These are phyloP conservation scores for Quercus glauca DNA, from an alignment of 306 rosid genomes.

Conservation along the genomic window DNA sequence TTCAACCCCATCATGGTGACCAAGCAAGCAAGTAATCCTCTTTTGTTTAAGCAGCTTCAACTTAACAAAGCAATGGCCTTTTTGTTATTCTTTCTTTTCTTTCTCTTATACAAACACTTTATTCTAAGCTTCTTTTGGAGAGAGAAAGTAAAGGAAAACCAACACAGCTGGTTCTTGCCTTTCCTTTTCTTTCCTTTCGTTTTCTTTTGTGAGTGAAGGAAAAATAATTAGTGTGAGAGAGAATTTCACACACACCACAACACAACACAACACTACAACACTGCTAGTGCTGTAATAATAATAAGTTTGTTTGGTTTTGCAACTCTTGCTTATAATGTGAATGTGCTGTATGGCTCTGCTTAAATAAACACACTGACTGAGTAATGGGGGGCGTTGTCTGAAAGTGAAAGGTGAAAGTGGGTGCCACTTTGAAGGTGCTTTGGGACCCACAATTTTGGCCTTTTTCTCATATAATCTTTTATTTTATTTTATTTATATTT, in stretches of 20 bases:
- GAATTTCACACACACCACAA: neutral
- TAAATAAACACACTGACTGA: slow-evolving; percentile 39
- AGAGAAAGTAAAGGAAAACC: slow-evolving; percentile 40
- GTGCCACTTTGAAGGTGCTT: slow-evolving; percentile 24
- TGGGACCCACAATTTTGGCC: slow-evolving; percentile 43
- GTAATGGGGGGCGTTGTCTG: slow-evolving; percentile 22
- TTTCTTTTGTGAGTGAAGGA: slow-evolving; percentile 2
- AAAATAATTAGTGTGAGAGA: neutral
- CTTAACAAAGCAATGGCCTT: slow-evolving; percentile 40
- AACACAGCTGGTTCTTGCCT: slow-evolving; percentile 27
- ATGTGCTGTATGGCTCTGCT: slow-evolving; percentile 59
- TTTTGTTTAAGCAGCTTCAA: neutral
- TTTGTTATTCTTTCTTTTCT: slow-evolving; percentile 22
- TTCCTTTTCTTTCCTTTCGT: neutral
- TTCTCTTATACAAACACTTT: slow-evolving; percentile 30
- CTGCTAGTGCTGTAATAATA: neutral
- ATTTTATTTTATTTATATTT: neutral
- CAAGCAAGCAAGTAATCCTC: slow-evolving; percentile 1
- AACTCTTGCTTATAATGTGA: slow-evolving; percentile 27
- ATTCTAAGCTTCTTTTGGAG: slow-evolving; percentile 48
- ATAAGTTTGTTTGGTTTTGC: neutral
- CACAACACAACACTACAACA: no score
- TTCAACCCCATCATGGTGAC: slow-evolving; percentile 61
- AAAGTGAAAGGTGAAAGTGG: slow-evolving; percentile 23
- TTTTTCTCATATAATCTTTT: neutral